Conservation (phyloP, 345 rosid genomes). For the Pugionium cornutum region DNA sequence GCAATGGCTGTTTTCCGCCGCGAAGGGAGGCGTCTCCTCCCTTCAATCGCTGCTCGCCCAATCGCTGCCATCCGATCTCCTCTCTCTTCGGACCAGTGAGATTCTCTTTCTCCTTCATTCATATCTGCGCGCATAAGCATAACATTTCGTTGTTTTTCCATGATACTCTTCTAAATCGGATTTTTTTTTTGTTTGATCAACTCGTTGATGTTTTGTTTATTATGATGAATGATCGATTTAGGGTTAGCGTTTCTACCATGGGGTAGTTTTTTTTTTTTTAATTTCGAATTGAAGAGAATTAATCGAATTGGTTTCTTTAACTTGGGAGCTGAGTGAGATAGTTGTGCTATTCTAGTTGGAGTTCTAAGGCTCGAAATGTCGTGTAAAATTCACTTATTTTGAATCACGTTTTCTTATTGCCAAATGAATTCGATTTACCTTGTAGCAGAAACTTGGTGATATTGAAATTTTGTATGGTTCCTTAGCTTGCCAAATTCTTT, state of each 20-base stretch:
- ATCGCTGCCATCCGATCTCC: constrained; percentile 52
- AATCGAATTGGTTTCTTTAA: constrained; percentile 1
- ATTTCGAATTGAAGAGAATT: not conserved
- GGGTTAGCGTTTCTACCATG: constrained; percentile 17
- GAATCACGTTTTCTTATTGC: not conserved
- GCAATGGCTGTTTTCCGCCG: constrained; percentile 78
- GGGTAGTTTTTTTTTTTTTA: not conserved
- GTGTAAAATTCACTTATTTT: constrained; percentile 5
- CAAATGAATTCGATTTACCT: not conserved
- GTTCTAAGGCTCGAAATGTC: constrained; percentile 20
- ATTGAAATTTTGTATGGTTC: not conserved
- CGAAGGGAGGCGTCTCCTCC: constrained; percentile 75
- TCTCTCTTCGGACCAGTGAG: constrained; percentile 45
- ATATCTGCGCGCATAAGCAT: not conserved
- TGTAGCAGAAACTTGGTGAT: constrained; percentile 6
- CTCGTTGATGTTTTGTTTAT: not conserved
- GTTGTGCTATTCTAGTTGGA: constrained; percentile 4
- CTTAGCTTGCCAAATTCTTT: not conserved
- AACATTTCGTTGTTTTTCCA: not conserved
- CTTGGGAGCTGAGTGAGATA: not conserved
- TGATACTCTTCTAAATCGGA: not conserved
- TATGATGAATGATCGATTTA: constrained; percentile 21
- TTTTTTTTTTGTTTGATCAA: constrained; percentile 9
- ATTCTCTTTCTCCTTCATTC: constrained; percentile 21
- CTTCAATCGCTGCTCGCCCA: constrained; percentile 59